These are phyloP conservation scores for Myrmaecium sp. DNA, from an alignment of 2,329 filamentous ascomycete genomes.

Conservation along the genomic window DNA sequence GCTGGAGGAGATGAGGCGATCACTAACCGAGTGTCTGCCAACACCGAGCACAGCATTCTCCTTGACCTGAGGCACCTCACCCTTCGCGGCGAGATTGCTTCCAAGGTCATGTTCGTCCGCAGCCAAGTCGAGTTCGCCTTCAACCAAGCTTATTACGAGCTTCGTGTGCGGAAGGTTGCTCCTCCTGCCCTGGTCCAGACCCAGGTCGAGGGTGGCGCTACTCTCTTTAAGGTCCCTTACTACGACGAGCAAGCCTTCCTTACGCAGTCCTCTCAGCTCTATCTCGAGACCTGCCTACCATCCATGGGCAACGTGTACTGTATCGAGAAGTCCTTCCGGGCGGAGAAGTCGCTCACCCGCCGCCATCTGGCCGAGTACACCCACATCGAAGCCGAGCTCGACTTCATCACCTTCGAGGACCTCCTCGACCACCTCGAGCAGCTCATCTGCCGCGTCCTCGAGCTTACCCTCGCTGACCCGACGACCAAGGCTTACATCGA, in stretches of 20 bases:
- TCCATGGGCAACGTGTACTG: constrained; percentile 92
- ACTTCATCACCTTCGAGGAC: constrained; percentile 87
- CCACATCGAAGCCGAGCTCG: constrained; percentile 88
- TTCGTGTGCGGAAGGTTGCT: constrained; percentile 64
- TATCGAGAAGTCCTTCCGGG: constrained; percentile 96
- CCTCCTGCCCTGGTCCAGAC: constrained; percentile 89
- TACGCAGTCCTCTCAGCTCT: constrained; percentile 92
- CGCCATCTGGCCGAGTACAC: constrained; percentile 94
- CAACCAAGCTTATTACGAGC: constrained; percentile 58
- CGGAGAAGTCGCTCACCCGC: constrained; percentile 87
- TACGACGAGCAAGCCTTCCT: constrained; percentile 84
- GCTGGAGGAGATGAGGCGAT: constrained; percentile 81
- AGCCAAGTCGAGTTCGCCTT: constrained; percentile 70
- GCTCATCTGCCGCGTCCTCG: constrained; percentile 73
- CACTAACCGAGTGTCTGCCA: constrained; percentile 60
- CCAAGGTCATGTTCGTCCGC: constrained; percentile 76
- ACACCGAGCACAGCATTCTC: constrained; percentile 54
- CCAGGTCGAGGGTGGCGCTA: constrained; percentile 82
- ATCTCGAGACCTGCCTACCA: constrained; percentile 86
- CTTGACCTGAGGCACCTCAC: constrained; percentile 73
- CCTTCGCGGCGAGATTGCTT: constrained; percentile 67
- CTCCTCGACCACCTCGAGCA: constrained; percentile 76
- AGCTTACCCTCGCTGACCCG: constrained; percentile 57
- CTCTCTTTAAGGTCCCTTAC: constrained; percentile 77
- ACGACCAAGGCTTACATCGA: constrained; percentile 57